These are phyloP conservation scores for Glonium stellatum DNA, from an alignment of 495 filamentous ascomycete species.

Conservation along the genomic window DNA sequence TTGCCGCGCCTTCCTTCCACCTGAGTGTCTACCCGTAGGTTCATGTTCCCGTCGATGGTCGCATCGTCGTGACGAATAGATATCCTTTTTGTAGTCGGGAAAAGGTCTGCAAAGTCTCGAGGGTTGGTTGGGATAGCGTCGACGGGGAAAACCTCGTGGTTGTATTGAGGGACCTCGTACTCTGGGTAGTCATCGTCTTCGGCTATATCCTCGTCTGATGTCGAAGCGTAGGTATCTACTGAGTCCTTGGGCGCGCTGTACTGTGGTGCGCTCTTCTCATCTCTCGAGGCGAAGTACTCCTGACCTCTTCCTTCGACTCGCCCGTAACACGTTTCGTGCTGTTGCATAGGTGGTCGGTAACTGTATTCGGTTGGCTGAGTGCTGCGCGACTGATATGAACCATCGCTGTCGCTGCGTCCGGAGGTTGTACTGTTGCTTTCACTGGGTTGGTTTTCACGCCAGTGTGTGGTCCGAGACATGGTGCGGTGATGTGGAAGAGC, in stretches of 20 bases:
- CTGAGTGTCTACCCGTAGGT: slow-evolving; percentile 80
- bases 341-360: slow-evolving; percentile 40
- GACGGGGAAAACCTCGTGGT: slow-evolving; percentile 51
- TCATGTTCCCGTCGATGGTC: slow-evolving; percentile 94
- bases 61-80: slow-evolving; percentile 86
- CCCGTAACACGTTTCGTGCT: slow-evolving; percentile 27
- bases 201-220: slow-evolving; percentile 55
- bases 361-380: slow-evolving; percentile 47
- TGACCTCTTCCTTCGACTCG: slow-evolving; percentile 35
- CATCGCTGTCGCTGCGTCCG: slow-evolving; percentile 55
- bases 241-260: slow-evolving; percentile 53
- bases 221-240: slow-evolving; percentile 74
- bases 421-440: slow-evolving; percentile 40
- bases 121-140: slow-evolving; percentile 69
- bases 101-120: slow-evolving; percentile 75
- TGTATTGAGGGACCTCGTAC: slow-evolving; percentile 42
- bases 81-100: slow-evolving; percentile 74
- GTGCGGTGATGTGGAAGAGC: neutral
- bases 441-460: slow-evolving; percentile 21
- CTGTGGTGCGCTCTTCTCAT: slow-evolving; percentile 33
- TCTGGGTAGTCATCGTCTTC: slow-evolving; percentile 45
- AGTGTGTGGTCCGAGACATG: slow-evolving; percentile 25
- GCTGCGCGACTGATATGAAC: slow-evolving; percentile 50
- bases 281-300: slow-evolving; percentile 31
- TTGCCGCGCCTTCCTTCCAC: slow-evolving; percentile 51